Evolutionary conservation across 768 basidiomycete genomes (phyloP).

Genomic region (Mycena crocata): DNA sequence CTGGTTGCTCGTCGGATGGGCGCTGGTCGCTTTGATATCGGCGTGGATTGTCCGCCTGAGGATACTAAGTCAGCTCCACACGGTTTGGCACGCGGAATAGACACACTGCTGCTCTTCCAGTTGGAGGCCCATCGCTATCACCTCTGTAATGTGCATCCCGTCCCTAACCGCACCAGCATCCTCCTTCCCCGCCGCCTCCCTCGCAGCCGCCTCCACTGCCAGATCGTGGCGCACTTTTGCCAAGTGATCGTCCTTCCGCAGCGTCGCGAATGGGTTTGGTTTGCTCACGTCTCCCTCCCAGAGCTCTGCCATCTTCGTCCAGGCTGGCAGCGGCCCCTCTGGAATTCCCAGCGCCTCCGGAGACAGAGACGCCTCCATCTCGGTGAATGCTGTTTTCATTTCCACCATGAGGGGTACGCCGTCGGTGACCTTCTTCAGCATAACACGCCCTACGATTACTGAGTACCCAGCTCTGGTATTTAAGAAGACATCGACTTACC

Average conservation of each 20-base stretch:
- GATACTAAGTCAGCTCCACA: not conserved
- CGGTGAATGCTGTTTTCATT: not conserved
- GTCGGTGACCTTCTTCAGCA: constrained; percentile 3
- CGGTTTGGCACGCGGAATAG: too few species aligned
- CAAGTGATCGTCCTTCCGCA: not conserved
- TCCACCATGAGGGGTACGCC: constrained; percentile 3
- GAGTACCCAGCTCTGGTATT: too few species aligned
- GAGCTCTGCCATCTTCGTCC: not conserved
- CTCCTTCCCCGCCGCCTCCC: too few species aligned
- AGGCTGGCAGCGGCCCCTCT: too few species aligned
- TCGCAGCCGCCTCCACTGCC: not conserved
- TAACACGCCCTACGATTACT: too few species aligned
- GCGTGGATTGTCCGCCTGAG: constrained; percentile 33
- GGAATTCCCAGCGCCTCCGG: not conserved
- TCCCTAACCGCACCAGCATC: not conserved
- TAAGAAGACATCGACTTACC: too few species aligned
- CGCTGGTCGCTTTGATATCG: too few species aligned
- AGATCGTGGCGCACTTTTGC: not conserved
- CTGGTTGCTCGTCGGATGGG: too few species aligned
- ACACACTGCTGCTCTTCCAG: constrained; percentile 12
- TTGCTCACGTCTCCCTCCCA: not conserved
- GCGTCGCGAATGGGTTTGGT: not conserved
- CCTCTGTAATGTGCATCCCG: not conserved
- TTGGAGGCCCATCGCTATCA: constrained; percentile 6
- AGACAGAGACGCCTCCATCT: not conserved